A percentile compares a stretch with the other conserved stretches of the same genome.
Evolutionary conservation across 2,329 filamentous ascomycete genomes (phyloP).

Genomic region (Penicillium sp.): DNA sequence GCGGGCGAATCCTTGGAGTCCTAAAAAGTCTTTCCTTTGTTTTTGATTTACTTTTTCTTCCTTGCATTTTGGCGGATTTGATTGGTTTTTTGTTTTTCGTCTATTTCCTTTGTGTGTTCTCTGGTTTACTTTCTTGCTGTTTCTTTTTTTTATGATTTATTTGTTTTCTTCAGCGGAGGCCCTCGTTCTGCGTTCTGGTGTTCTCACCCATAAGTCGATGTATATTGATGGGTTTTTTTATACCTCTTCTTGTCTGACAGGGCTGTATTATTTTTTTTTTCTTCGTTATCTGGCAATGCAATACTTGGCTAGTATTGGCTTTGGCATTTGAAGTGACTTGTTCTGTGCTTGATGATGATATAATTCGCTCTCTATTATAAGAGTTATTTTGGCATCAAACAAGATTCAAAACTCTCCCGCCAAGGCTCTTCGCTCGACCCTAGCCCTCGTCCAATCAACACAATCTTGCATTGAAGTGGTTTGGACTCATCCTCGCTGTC

Average conservation of each 20-base stretch:
- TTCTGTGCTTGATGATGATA: neutral
- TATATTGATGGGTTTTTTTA: conserved; percentile 28
- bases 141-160: conserved; percentile 3
- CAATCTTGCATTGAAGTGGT: conserved; percentile 42
- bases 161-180: conserved; percentile 16
- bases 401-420: conserved; percentile 37
- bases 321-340: neutral
- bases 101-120: conserved; percentile 5
- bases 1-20: conserved; percentile 30
- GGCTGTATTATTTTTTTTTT: conserved; percentile 31
- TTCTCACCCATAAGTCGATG: conserved; percentile 20
- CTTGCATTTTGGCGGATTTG: conserved; percentile 20
- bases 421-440: conserved; percentile 34
- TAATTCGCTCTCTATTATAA: neutral
- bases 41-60: neutral
- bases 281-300: conserved; percentile 17
- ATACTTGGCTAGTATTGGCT: conserved; percentile 6
- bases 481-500: conserved; percentile 21
- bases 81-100: conserved; percentile 9
- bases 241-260: conserved; percentile 23
- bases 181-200: conserved; percentile 16
- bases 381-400: conserved; percentile 14
- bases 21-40: conserved; percentile 19
- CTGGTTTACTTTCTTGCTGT: neutral
- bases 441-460: conserved; percentile 49